Base-by-base conservation (phyloP, 805 yeast species). In the Pichia insulana region DNA sequence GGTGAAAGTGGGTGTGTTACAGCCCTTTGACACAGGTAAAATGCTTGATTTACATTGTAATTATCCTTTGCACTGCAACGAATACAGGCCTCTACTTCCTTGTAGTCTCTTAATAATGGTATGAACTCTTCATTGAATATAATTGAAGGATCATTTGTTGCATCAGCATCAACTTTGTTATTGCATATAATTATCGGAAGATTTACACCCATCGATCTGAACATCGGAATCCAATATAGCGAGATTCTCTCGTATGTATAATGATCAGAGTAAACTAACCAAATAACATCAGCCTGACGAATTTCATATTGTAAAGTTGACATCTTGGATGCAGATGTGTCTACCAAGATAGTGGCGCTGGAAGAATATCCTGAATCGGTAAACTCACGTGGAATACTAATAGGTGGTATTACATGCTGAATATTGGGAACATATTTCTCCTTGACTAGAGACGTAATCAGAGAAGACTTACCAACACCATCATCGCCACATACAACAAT, bases 401-500 rank as follows among this genome's bases (percentile, higher is more conserved):
- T 77, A 2, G 94, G 84, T 0, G 96, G 95, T 3, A 92, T 61
- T 1, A 84, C 81, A 42, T 80, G 77, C 52, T 83, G 92, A 19
- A 87, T 72, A 50, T 78, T 80, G 1, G 90, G 79, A 0, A 84
- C 81, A 57, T 78, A 88, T 20, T 78, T 73, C 52, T 85, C 96
- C 59, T 88, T 90, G 27, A 87, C 80, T 19, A 92, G 68, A 0
- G 95, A 71, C 0, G 92, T 79, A 18, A 90, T 77, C 38, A 92
- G 65, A 25, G 87, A 77, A 4, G 89, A 79, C 55, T 86, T 86
- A 1, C 95, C 95, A 3, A 86, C 95, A 19, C 86, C 83, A 47
- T 85, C 94, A 63, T 92, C 98, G 10, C 98, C 98, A 61, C 97
- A 88, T 0, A 92, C 80, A 0, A 87, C 95, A 1, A 92, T 81